phyloP scores from a whole-genome alignment of 2,329 filamentous ascomycete genomes.

The Claviceps sp. region DNA sequence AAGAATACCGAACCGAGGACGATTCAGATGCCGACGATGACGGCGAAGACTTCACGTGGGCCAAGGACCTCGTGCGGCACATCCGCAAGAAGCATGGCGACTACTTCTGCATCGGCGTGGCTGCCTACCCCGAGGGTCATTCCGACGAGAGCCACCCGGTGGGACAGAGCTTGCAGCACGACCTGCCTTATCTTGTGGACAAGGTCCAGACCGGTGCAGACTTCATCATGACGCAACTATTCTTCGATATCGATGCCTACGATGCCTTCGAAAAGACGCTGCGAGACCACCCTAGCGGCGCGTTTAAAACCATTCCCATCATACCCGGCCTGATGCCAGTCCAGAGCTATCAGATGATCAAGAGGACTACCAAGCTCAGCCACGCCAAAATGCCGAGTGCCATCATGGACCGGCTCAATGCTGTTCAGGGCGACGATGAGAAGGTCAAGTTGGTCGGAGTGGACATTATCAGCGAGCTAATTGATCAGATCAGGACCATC shows the following conservation, averaged over 20 bases:
- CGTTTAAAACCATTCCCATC: conserved; percentile 77
- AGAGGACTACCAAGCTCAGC: conserved; percentile 85
- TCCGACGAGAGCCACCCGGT: conserved; percentile 76
- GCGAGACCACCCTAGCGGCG: conserved; percentile 67
- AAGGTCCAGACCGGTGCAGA: conserved; percentile 87
- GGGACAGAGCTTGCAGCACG: conserved; percentile 56
- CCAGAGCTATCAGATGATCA: conserved; percentile 92
- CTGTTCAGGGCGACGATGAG: conserved; percentile 67
- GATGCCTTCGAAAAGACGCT: conserved; percentile 64
- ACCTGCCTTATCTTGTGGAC: conserved; percentile 78
- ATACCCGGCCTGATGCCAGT: conserved; percentile 96
- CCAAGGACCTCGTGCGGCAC: conserved; percentile 77
- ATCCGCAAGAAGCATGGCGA: conserved; percentile 77
- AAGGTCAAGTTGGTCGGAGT: conserved; percentile 69
- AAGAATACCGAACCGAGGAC: conserved; percentile 63
- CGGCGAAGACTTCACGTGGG: conserved; percentile 75
- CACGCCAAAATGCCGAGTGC: conserved; percentile 67
- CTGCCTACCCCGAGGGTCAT: conserved; percentile 90
- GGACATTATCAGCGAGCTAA: conserved; percentile 71
- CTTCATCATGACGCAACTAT: conserved; percentile 97
- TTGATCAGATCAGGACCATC: conserved; percentile 60
- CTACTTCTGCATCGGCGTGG: conserved; percentile 93
- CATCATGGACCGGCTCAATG: conserved; percentile 57
- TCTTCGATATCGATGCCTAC: conserved; percentile 82
- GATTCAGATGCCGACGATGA: conserved; percentile 40